Evolutionary conservation across 2,329 filamentous ascomycete genomes (phyloP).

Genomic region (Colletotrichum somersetense): DNA sequence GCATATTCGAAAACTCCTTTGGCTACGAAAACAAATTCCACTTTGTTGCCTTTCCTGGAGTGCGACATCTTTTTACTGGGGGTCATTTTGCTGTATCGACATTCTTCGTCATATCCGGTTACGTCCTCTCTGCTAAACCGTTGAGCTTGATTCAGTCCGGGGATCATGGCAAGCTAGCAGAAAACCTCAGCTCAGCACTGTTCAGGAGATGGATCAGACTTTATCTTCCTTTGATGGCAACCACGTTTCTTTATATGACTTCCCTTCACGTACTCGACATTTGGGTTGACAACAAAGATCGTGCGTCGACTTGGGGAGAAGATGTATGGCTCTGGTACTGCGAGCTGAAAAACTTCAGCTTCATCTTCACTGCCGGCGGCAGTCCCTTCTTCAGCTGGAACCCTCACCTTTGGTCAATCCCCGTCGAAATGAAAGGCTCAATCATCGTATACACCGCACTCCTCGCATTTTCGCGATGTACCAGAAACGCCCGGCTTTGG

Average conservation of each 20-base stretch:
- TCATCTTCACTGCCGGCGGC: constrained; percentile 55
- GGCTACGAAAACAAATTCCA: constrained; percentile 62
- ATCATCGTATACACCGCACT: constrained; percentile 71
- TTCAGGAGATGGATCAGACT: constrained; percentile 65
- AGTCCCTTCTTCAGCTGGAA: constrained; percentile 61
- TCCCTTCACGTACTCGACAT: constrained; percentile 46
- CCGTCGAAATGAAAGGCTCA: constrained; percentile 73
- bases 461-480: constrained; percentile 52
- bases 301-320: constrained; percentile 56
- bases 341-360: constrained; percentile 59
- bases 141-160: constrained; percentile 59
- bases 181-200: constrained; percentile 60
- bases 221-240: constrained; percentile 65
- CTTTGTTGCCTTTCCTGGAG: constrained; percentile 65
- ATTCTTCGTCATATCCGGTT: constrained; percentile 71
- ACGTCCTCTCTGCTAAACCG: constrained; percentile 66
- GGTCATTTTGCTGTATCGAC: constrained; percentile 69
- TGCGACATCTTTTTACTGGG: constrained; percentile 72
- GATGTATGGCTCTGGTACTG: constrained; percentile 64
- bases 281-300: constrained; percentile 54
- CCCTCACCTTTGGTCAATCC: constrained; percentile 73
- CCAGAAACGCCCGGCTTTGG: constrained; percentile 49
- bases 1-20: constrained; percentile 55
- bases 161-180: constrained; percentile 56
- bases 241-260: constrained; percentile 64